Evolutionary conservation across 768 basidiomycete species (phyloP).

Genomic region (Leccinum longicurvipes): DNA sequence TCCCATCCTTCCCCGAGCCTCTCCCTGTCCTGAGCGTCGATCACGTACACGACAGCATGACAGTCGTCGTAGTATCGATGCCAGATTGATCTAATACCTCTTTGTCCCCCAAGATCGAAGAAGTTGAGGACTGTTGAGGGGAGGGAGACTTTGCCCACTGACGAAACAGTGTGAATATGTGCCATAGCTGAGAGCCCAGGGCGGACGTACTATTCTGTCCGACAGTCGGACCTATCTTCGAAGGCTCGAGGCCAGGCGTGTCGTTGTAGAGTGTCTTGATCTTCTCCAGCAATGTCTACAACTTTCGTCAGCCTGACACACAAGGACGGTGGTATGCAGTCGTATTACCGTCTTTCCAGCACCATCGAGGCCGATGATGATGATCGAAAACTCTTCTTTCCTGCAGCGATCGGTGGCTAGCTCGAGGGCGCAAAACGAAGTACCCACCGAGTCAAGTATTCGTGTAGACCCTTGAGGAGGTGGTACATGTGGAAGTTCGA

Average conservation of each 20-base stretch:
- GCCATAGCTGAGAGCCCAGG: neutral
- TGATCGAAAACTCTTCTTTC: slow-evolving; percentile 89
- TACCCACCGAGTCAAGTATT: slow-evolving; percentile 76
- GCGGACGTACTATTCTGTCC: slow-evolving; percentile 87
- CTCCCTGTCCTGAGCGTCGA: slow-evolving; percentile 90
- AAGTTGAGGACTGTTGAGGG: slow-evolving; percentile 94
- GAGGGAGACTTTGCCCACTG: slow-evolving; percentile 90
- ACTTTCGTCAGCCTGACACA: neutral
- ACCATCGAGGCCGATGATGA: slow-evolving; percentile 90
- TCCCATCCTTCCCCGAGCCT: slow-evolving; percentile 94
- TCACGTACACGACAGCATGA: slow-evolving; percentile 93
- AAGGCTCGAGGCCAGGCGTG: slow-evolving; percentile 80
- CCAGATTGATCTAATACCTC: slow-evolving; percentile 94
- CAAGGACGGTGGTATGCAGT: neutral
- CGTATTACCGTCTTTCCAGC: slow-evolving; percentile 81
- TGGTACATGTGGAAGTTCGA: slow-evolving; percentile 68
- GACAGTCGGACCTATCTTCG: slow-evolving; percentile 94
- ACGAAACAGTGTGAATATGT: neutral
- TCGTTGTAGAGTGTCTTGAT: slow-evolving; percentile 92
- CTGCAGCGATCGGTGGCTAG: slow-evolving; percentile 34
- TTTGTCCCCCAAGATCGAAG: slow-evolving; percentile 95
- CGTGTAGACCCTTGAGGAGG: slow-evolving; percentile 87
- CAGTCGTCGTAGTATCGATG: slow-evolving; percentile 93
- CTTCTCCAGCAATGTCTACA: slow-evolving; percentile 82
- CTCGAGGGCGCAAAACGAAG: neutral